Evolutionary conservation across 768 basidiomycete genomes (phyloP).

Genomic region (Mycena vitilis): DNA sequence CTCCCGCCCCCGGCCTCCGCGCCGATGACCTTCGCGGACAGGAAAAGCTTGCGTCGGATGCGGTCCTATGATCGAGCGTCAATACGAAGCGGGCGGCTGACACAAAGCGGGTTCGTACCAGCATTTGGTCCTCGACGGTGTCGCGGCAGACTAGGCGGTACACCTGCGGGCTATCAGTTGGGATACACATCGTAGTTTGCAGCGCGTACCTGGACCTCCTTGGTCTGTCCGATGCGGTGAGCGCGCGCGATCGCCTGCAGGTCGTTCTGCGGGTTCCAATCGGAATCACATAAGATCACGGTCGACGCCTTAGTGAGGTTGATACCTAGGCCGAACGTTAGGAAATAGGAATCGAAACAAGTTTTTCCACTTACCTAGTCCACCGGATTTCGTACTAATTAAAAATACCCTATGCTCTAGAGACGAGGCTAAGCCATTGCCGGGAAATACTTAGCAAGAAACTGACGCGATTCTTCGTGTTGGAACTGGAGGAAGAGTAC

Average conservation of each 20-base stretch:
- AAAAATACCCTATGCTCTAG: constrained; percentile 75
- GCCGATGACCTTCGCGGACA: too few relatives aligned
- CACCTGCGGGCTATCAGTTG: constrained; percentile 53
- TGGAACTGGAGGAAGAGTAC: too few relatives aligned
- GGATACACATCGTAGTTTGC: neutral
- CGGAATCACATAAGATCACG: constrained; percentile 83
- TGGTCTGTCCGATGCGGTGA: constrained; percentile 84
- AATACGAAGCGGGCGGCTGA: too few relatives aligned
- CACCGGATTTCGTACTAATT: constrained; percentile 78
- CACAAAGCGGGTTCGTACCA: too few relatives aligned
- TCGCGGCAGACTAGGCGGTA: constrained; percentile 76
- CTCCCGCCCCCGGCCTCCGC: too few relatives aligned
- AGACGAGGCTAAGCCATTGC: constrained; percentile 7
- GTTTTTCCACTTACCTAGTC: constrained; percentile 67
- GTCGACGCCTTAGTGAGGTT: constrained; percentile 86
- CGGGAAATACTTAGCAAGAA: neutral
- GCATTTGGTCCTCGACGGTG: too few relatives aligned
- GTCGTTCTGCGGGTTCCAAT: constrained; percentile 83
- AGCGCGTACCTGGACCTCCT: constrained; percentile 65
- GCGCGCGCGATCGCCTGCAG: constrained; percentile 89
- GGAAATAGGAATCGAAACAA: neutral
- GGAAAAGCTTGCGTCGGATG: too few relatives aligned
- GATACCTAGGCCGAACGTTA: constrained; percentile 62
- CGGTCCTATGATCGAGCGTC: too few relatives aligned
- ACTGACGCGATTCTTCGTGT: constrained; percentile 65